phyloP scores from a whole-genome alignment of 352 stramenopile species.

The Paralagenidium karlingii region DNA sequence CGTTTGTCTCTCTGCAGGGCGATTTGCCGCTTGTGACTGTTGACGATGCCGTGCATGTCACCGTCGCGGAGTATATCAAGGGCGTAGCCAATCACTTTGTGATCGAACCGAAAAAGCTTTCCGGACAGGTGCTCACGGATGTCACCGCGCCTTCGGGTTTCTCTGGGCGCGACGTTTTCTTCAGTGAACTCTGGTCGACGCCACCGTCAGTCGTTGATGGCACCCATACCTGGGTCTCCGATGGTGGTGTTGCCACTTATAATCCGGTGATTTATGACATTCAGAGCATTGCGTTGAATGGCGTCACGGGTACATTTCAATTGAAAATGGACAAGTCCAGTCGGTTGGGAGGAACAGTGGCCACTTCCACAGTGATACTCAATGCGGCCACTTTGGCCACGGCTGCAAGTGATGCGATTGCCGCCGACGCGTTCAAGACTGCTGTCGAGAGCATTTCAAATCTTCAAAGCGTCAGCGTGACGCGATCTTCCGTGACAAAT shows the following conservation, averaged over 20 bases:
- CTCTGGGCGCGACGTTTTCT: conserved; percentile 89
- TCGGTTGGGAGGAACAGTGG: conserved; percentile 26
- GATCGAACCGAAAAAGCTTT: conserved; percentile 90
- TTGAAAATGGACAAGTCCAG: conserved; percentile 68
- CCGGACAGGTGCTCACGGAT: conserved; percentile 84
- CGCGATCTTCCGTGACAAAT: conserved; percentile 11
- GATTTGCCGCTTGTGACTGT: conserved; percentile 59
- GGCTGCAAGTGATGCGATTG: conserved; percentile 22
- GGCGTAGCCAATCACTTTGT: conserved; percentile 92
- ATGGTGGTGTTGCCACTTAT: conserved; percentile 82
- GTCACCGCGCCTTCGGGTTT: conserved; percentile 62
- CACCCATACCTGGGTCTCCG: conserved; percentile 83
- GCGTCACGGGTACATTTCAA: conserved; percentile 20
- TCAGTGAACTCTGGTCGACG: conserved; percentile 90
- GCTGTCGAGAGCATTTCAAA: conserved; percentile 75
- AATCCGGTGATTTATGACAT: conserved; percentile 85
- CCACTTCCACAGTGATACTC: conserved; percentile 25
- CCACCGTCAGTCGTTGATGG: conserved; percentile 68
- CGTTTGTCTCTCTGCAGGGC: conserved; percentile 73
- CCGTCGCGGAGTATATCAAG: conserved; percentile 85
- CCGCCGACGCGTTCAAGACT: conserved; percentile 63
- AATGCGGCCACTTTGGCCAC: conserved; percentile 25
- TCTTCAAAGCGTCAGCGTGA: conserved; percentile 72
- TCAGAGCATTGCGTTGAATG: conserved; percentile 74
- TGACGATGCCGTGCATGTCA: conserved; percentile 25